Conservation (phyloP, 1,284 basidiomycete species). For the Sparassis latifolia region DNA sequence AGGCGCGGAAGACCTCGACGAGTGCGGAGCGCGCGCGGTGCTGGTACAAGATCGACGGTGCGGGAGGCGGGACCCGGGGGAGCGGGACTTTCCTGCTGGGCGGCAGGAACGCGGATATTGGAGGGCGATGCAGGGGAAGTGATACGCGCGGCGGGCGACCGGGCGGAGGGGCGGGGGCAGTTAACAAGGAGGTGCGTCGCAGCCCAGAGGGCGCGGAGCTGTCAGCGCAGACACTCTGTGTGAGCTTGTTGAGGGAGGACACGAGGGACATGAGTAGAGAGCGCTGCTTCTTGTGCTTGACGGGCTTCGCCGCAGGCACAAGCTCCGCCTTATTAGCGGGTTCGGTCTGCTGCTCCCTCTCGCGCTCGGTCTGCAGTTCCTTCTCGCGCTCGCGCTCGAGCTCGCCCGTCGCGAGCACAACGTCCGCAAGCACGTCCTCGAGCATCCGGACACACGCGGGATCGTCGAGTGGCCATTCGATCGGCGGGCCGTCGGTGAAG, state of each 20-base stretch:
- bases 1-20: slow-evolving; percentile 68
- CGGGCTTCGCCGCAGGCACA: slow-evolving; percentile 14
- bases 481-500: slow-evolving; percentile 49
- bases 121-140: neutral
- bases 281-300: slow-evolving; percentile 51
- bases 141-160: neutral
- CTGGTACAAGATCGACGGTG: slow-evolving; percentile 36
- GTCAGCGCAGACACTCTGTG: slow-evolving; percentile 5
- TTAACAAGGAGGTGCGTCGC: slow-evolving; percentile 2
- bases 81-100: slow-evolving; percentile 16
- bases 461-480: slow-evolving; percentile 41
- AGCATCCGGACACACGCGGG: slow-evolving; percentile 37
- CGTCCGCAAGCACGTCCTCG: slow-evolving; percentile 45
- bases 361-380: slow-evolving; percentile 2
- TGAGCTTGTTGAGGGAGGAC: slow-evolving; percentile 37
- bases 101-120: slow-evolving; percentile 4
- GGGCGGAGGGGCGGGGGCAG: neutral
- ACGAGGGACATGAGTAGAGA: slow-evolving; percentile 64
- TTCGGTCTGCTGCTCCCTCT: no score
- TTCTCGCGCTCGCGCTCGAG: slow-evolving; percentile 18
- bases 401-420: slow-evolving; percentile 33
- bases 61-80: slow-evolving; percentile 11
- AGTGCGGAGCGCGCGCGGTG: slow-evolving; percentile 67
- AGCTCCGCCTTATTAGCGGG: slow-evolving; percentile 1
- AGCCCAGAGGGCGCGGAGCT: slow-evolving; percentile 6